Evolutionary conservation across 2,329 filamentous ascomycete genomes (phyloP), one percentile per base, ranked within the genome.

Genomic region (Exophiala mesophila): DNA sequence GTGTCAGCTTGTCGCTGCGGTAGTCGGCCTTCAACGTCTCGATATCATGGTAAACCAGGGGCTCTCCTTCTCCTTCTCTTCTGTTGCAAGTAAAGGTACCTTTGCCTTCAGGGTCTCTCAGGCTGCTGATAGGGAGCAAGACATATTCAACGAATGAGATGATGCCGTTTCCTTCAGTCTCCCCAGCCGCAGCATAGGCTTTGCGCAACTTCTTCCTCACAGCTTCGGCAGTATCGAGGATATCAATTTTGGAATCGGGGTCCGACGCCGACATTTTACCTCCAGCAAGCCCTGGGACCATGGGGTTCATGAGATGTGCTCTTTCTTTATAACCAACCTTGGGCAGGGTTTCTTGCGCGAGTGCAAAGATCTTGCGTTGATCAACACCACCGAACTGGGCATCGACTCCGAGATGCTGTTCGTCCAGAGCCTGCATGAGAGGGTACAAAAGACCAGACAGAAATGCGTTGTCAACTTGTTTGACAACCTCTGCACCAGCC

Each of bases 401-500:
- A 63, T 98, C 90, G 3, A 89, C 86, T 44, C 81, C 81, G 3
- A 98, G 72, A 71, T 96, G 81, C 69, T 92, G 76, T 68, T 97
- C 90, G 59, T 97, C 90, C 34, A 97, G 70, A 1, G 85, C 85
- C 67, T 97, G 92, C 67, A 98, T 82, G 35, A 94, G 73, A 1
- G 87, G 86, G 71, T 94, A 94, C 49, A 90, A 76, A 9, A 90
- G 72, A 1, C 85, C 86, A 43, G 76, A 80, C 41, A 94, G 63
- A 3, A 83, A 77, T 7, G 83, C 78, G 58, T 90, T 88, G 43
- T 78, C 77, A 3, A 83, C 80, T 70, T 97, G 88, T 74, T 97
- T 97, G 53, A 98, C 90, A 5, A 97, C 80, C 66, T 97, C 92
- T 2, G 88, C 85, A 28, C 90, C 90, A 0, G 90, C 89, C 66